Percentiles rank a stretch among this genome's conserved stretches.
phyloP scores from a whole-genome alignment of 2,329 filamentous ascomycete genomes.

The Berkeleyomyces basicola region DNA sequence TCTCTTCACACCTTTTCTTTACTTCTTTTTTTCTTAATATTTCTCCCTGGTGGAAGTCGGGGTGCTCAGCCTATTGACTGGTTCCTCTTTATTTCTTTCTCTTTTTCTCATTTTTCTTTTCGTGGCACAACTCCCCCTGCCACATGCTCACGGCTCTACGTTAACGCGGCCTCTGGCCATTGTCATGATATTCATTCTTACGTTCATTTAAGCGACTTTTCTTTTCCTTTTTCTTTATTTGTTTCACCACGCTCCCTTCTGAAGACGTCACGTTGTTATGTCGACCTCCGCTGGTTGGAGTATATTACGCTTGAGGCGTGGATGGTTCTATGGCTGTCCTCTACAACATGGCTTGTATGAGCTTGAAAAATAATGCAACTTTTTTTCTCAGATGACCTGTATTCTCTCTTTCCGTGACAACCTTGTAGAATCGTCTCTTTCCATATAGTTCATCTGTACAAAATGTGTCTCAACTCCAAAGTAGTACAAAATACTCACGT shows the following conservation, averaged over 20 bases:
- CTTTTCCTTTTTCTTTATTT: neutral
- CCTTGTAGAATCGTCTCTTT: neutral
- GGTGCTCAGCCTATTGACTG: neutral
- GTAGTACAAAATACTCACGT: too few species aligned
- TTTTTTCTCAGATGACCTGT: neutral
- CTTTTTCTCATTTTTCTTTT: neutral
- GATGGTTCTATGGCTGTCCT: neutral
- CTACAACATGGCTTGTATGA: neutral
- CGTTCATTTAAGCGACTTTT: conserved; percentile 1
- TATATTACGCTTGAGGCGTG: neutral
- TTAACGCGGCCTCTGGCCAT: conserved; percentile 9
- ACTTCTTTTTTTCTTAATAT: conserved; percentile 10
- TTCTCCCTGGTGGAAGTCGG: conserved; percentile 9
- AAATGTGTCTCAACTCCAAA: neutral
- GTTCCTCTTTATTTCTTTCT: conserved; percentile 1
- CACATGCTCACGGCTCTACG: conserved; percentile 7
- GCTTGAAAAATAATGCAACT: neutral
- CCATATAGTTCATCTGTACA: neutral
- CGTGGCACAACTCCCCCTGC: neutral
- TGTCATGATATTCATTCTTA: conserved; percentile 12
- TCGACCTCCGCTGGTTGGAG: neutral
- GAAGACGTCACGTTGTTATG: neutral
- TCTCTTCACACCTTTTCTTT: neutral
- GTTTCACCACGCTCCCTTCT: neutral
- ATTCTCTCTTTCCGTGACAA: neutral